These are phyloP conservation scores for Vicia villosa DNA, from an alignment of 306 rosid genomes.

Conservation along the genomic window DNA sequence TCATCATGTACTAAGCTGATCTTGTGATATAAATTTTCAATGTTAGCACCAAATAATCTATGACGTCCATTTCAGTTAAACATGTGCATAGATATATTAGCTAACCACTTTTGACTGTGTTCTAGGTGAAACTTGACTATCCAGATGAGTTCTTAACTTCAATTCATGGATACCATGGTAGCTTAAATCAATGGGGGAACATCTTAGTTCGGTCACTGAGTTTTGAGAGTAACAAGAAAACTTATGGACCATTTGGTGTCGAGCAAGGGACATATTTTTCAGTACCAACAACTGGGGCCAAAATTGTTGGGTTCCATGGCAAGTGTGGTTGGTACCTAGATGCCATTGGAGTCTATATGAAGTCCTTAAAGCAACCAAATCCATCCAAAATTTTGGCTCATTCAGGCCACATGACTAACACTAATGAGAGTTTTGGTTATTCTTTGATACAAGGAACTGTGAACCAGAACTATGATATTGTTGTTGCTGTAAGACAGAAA, in stretches of 20 bases:
- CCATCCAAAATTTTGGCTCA: constrained; percentile 41
- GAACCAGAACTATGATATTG: constrained; percentile 73
- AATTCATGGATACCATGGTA: constrained; percentile 64
- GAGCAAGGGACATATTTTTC: constrained; percentile 70
- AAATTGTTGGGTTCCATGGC: constrained; percentile 90
- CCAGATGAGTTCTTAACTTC: constrained; percentile 70
- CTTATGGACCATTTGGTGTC: constrained; percentile 71
- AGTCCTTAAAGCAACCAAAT: constrained; percentile 50
- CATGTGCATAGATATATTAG: constrained; percentile 9
- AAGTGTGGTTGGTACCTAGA: constrained; percentile 73
- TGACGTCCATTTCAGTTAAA: constrained; percentile 19
- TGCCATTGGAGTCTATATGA: constrained; percentile 78
- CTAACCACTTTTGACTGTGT: constrained; percentile 22
- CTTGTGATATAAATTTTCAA: constrained; percentile 4
- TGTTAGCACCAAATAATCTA: constrained; percentile 6
- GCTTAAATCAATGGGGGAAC: constrained; percentile 49
- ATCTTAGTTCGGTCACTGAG: constrained; percentile 57
- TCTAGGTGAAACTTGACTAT: constrained; percentile 66
- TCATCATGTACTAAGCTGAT: constrained; percentile 16
- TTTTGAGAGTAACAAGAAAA: constrained; percentile 60
- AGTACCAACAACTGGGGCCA: constrained; percentile 54
- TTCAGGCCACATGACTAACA: constrained; percentile 37
- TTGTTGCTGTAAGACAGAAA: constrained; percentile 78
- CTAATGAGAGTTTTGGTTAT: too few relatives aligned
- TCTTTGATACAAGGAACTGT: constrained; percentile 72